A percentile compares a stretch with the other conserved stretches of the same genome.
Conservation (phyloP, 1,284 basidiomycete genomes). For the Apiotrichum siamense region DNA sequence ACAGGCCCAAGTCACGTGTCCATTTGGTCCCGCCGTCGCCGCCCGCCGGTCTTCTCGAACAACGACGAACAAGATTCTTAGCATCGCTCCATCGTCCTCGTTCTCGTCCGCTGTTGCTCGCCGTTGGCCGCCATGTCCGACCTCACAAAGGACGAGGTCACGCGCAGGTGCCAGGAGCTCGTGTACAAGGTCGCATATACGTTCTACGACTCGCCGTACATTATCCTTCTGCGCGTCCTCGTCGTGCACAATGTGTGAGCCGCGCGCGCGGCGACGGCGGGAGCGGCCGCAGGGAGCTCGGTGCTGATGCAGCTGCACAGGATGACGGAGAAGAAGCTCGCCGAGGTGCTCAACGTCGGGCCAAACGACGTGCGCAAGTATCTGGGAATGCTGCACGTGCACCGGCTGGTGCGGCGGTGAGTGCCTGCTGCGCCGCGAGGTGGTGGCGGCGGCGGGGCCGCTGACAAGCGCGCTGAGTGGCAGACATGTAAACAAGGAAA, state of each 20-base stretch:
- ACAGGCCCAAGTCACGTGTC: neutral
- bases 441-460: no score
- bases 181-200: constrained; percentile 87
- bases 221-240: constrained; percentile 88
- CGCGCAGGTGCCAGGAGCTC: constrained; percentile 50
- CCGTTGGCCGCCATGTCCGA: constrained; percentile 10
- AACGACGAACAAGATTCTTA: no score
- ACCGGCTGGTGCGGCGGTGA: constrained; percentile 76
- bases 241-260: constrained; percentile 77
- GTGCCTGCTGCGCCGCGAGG: constrained; percentile 32
- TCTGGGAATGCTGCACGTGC: constrained; percentile 76
- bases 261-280: no score
- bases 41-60: no score
- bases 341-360: constrained; percentile 76
- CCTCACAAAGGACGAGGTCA: constrained; percentile 34
- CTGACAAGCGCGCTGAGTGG: no score
- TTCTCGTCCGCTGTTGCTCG: neutral
- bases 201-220: constrained; percentile 90
- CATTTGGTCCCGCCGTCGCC: neutral
- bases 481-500: constrained; percentile 45
- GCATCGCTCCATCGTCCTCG: no score
- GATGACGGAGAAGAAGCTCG: constrained; percentile 56
- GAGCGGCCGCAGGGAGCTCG: neutral
- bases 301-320: constrained; percentile 13
- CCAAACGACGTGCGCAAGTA: constrained; percentile 92